phyloP scores from a whole-genome alignment of 768 basidiomycete genomes.

The Lactarius trivialis region DNA sequence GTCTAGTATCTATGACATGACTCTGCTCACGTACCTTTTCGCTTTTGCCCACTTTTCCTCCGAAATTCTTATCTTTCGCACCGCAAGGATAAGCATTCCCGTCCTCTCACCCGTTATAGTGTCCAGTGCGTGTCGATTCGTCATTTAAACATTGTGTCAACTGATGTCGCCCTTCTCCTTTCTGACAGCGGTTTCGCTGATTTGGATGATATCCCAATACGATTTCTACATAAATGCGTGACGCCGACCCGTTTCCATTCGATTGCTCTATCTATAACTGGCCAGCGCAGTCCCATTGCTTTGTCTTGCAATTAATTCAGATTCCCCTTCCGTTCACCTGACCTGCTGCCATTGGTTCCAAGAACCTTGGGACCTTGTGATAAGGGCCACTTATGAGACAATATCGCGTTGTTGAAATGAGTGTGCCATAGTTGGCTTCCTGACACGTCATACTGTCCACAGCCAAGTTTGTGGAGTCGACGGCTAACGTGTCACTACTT shows the following conservation, averaged over 20 bases:
- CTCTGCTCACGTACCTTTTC: conserved; percentile 81
- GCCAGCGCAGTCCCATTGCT: neutral
- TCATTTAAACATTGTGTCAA: neutral
- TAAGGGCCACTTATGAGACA: neutral
- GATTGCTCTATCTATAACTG: neutral
- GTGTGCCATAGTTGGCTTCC: no score
- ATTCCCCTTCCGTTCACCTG: neutral
- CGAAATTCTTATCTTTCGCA: conserved; percentile 78
- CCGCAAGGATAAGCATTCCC: conserved; percentile 54
- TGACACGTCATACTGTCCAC: neutral
- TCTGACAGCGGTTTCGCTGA: conserved; percentile 51
- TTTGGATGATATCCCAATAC: conserved; percentile 86
- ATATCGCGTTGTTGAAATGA: neutral
- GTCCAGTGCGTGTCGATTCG: conserved; percentile 57
- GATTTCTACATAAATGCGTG: conserved; percentile 58
- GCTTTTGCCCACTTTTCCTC: conserved; percentile 86
- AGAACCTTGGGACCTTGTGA: neutral
- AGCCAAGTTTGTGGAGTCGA: neutral
- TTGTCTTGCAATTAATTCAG: neutral
- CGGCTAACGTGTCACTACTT: neutral
- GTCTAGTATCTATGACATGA: conserved; percentile 83
- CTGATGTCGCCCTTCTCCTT: neutral
- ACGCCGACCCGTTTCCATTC: neutral
- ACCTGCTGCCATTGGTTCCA: neutral
- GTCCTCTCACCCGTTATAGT: conserved; percentile 75